Percentiles rank a stretch among this genome's conserved stretches.
Conservation (phyloP, 2,329 filamentous ascomycete genomes). For the Botrytis galanthina region DNA sequence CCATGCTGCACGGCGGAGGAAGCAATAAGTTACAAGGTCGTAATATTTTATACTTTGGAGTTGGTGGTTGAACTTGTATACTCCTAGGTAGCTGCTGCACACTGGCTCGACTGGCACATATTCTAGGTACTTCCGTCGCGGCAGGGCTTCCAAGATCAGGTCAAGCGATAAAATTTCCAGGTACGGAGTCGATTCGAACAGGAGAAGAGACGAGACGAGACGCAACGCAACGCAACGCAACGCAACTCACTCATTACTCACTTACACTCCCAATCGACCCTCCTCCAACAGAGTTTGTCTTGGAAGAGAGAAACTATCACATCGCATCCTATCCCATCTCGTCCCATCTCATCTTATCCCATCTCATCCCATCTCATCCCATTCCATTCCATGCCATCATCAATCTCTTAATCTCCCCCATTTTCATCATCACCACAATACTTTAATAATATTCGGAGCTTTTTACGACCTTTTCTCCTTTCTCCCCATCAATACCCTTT, state of each 20-base stretch:
- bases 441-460: neutral
- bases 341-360: no score
- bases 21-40: neutral
- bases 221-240: neutral
- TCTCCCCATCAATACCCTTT: neutral
- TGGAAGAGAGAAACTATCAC: conserved; percentile 1
- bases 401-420: neutral
- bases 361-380: neutral
- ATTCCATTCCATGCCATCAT: neutral
- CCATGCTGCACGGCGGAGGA: neutral
- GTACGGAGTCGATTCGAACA: neutral
- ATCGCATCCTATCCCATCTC: neutral
- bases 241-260: neutral
- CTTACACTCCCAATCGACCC: neutral
- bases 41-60: neutral
- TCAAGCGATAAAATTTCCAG: neutral
- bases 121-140: neutral
- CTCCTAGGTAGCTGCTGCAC: neutral
- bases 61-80: neutral
- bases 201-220: no score
- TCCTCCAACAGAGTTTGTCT: neutral
- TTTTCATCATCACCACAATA: neutral
- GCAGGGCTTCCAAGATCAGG: neutral
- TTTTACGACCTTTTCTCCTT: neutral
- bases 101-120: neutral